Conservation (phyloP, 768 basidiomycete genomes). For the Boletus barrowsii region DNA sequence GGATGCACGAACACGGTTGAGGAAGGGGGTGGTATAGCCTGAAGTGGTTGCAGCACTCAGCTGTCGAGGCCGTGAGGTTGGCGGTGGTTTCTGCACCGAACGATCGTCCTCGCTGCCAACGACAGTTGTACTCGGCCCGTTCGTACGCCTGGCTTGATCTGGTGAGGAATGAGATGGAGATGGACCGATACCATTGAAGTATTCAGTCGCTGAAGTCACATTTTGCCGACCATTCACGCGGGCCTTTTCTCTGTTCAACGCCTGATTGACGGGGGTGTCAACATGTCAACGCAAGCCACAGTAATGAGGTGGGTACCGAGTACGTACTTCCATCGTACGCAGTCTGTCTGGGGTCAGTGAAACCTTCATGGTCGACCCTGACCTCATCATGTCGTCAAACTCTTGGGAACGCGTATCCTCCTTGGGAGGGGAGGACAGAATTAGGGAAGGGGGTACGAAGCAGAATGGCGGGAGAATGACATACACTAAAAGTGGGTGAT, state of each 20-base stretch:
- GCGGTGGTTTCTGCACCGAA: constrained; percentile 28
- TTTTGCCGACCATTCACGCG: constrained; percentile 31
- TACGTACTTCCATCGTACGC: constrained; percentile 86
- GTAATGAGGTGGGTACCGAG: constrained; percentile 18
- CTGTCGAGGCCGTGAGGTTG: constrained; percentile 45
- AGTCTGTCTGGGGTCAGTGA: constrained; percentile 93
- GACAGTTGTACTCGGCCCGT: constrained; percentile 42
- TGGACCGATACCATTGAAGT: constrained; percentile 17
- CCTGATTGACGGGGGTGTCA: constrained; percentile 35
- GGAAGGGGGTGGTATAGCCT: constrained; percentile 23
- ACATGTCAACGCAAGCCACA: constrained; percentile 1
- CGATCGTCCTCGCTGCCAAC: constrained; percentile 57
- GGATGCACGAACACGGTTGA: constrained; percentile 27
- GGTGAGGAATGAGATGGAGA: constrained; percentile 12
- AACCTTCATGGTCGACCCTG: constrained; percentile 89
- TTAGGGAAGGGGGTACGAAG: background rate
- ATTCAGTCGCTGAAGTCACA: constrained; percentile 20
- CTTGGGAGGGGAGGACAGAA: constrained; percentile 31
- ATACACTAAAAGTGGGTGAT: constrained; percentile 34
- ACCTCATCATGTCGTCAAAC: constrained; percentile 92
- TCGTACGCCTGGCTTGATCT: constrained; percentile 24
- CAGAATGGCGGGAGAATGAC: constrained; percentile 11
- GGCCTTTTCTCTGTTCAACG: constrained; percentile 72
- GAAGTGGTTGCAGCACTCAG: constrained; percentile 44
- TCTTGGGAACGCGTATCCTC: constrained; percentile 64